Percentiles rank a stretch among this genome's conserved stretches.
These are phyloP conservation scores for Chalciporus piperatus DNA, from an alignment of 768 basidiomycete species.

Conservation along the genomic window DNA sequence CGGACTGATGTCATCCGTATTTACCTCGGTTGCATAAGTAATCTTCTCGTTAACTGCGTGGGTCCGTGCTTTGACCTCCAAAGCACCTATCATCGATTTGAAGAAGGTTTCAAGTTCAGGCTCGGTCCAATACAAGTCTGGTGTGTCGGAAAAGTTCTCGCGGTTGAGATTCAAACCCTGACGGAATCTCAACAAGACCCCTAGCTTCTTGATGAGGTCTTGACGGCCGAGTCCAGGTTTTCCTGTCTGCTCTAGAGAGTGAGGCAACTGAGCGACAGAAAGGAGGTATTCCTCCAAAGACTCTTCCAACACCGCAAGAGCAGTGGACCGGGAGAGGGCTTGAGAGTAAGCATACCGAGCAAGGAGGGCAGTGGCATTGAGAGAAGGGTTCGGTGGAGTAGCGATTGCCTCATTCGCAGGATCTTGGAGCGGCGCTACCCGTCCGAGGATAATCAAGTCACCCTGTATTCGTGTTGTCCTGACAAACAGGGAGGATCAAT, in stretches of 20 bases:
- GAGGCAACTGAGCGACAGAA: slow-evolving; percentile 77
- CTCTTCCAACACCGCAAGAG: slow-evolving; percentile 83
- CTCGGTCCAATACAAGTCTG: slow-evolving; percentile 94
- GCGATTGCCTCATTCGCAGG: slow-evolving; percentile 42
- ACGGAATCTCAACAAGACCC: slow-evolving; percentile 86
- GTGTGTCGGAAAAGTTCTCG: slow-evolving; percentile 85
- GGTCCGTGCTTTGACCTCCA: slow-evolving; percentile 84
- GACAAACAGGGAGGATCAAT: slow-evolving; percentile 9
- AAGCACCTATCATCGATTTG: slow-evolving; percentile 76
- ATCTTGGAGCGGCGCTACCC: slow-evolving; percentile 57
- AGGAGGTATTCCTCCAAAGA: slow-evolving; percentile 81
- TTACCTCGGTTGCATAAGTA: slow-evolving; percentile 79
- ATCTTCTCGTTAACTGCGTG: slow-evolving; percentile 88
- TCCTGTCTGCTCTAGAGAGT: slow-evolving; percentile 72
- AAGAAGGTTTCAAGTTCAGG: slow-evolving; percentile 89
- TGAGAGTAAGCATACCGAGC: slow-evolving; percentile 92
- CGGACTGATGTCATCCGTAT: slow-evolving; percentile 1
- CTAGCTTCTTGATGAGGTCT: slow-evolving; percentile 88
- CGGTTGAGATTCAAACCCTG: slow-evolving; percentile 89
- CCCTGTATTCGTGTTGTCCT: slow-evolving; percentile 88
- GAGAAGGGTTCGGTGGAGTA: slow-evolving; percentile 47
- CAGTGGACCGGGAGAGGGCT: slow-evolving; percentile 85
- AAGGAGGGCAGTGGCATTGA: slow-evolving; percentile 70
- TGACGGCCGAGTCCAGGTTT: slow-evolving; percentile 79
- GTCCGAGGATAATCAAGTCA: slow-evolving; percentile 87